These are phyloP conservation scores for Claviceps lovelessii DNA, from an alignment of 2,329 filamentous ascomycete genomes.

Conservation along the genomic window DNA sequence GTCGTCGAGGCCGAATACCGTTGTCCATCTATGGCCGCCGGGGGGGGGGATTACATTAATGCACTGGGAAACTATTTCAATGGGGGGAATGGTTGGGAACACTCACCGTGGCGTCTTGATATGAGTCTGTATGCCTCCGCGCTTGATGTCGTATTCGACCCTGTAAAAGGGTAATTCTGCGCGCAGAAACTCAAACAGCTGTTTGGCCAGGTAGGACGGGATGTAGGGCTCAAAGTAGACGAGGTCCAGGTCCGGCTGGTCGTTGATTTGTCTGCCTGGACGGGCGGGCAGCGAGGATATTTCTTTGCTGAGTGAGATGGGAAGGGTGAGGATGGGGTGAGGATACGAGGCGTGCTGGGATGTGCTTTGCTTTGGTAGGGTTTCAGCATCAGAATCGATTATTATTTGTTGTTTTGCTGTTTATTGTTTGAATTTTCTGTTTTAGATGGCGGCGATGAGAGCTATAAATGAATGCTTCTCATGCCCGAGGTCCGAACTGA, in stretches of 20 bases:
- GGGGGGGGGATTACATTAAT: neutral
- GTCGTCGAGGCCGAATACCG: constrained; percentile 44
- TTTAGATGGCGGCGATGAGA: neutral
- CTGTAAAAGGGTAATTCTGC: constrained; percentile 61
- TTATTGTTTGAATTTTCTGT: too few relatives aligned
- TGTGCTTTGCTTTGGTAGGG: neutral
- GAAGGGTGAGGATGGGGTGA: constrained; percentile 33
- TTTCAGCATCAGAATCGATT: neutral
- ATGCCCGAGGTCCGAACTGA: too few relatives aligned
- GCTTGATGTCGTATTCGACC: constrained; percentile 58
- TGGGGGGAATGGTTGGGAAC: neutral
- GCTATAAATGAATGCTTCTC: accelerated
- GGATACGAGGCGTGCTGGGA: constrained; percentile 33
- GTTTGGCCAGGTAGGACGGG: constrained; percentile 36
- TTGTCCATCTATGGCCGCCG: constrained; percentile 32
- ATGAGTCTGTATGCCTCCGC: constrained; percentile 45
- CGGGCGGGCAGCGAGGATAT: constrained; percentile 34
- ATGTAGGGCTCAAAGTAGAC: constrained; percentile 66
- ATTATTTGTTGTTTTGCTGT: too few relatives aligned
- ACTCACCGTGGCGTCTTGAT: constrained; percentile 39
- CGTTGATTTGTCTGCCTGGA: constrained; percentile 41
- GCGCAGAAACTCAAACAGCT: constrained; percentile 58
- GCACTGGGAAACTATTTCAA: too few relatives aligned
- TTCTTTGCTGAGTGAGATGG: constrained; percentile 22
- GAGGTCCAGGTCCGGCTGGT: constrained; percentile 57